Evolutionary conservation across 352 stramenopile genomes (phyloP).

Genomic region (Pythium inflatum): DNA sequence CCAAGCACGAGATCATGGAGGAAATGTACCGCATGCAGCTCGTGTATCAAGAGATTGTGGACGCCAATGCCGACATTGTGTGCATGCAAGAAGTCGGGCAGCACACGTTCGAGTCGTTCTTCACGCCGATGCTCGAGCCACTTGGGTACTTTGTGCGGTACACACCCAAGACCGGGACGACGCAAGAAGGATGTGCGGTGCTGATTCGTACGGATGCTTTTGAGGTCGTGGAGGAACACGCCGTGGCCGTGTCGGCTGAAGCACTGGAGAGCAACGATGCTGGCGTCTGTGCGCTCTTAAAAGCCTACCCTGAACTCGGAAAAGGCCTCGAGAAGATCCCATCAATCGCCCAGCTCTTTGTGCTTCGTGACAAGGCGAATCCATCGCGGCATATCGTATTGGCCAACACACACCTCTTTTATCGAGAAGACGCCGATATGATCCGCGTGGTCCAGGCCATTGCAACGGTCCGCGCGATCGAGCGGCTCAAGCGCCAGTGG

Average conservation of each 20-base stretch:
- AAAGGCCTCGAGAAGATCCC: constrained; percentile 58
- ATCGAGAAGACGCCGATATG: constrained; percentile 70
- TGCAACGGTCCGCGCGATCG: constrained; percentile 47
- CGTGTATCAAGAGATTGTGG: constrained; percentile 71
- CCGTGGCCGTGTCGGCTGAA: constrained; percentile 44
- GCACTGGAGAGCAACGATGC: constrained; percentile 45
- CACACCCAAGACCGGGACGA: constrained; percentile 68
- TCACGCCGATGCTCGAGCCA: constrained; percentile 54
- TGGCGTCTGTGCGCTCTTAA: constrained; percentile 41
- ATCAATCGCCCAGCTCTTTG: constrained; percentile 65
- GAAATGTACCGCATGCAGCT: constrained; percentile 79
- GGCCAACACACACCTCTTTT: constrained; percentile 81
- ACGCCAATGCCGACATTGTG: constrained; percentile 63
- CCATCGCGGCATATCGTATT: constrained; percentile 42
- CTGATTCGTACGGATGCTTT: constrained; percentile 52
- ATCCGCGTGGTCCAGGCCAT: constrained; percentile 65
- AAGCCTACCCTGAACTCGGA: constrained; percentile 58
- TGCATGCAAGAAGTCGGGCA: constrained; percentile 81
- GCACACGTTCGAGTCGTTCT: constrained; percentile 55
- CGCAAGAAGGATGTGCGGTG: constrained; percentile 68
- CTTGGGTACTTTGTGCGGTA: constrained; percentile 62
- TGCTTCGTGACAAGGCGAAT: constrained; percentile 43
- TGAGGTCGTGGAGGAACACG: constrained; percentile 50
- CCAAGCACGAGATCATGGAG: constrained; percentile 42
- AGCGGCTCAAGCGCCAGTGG: constrained; percentile 28